A percentile compares a stretch with the other conserved stretches of the same genome.
These are phyloP conservation scores for Ceratobasidium sp. DNA, from an alignment of 1,284 basidiomycete genomes.

Conservation along the genomic window DNA sequence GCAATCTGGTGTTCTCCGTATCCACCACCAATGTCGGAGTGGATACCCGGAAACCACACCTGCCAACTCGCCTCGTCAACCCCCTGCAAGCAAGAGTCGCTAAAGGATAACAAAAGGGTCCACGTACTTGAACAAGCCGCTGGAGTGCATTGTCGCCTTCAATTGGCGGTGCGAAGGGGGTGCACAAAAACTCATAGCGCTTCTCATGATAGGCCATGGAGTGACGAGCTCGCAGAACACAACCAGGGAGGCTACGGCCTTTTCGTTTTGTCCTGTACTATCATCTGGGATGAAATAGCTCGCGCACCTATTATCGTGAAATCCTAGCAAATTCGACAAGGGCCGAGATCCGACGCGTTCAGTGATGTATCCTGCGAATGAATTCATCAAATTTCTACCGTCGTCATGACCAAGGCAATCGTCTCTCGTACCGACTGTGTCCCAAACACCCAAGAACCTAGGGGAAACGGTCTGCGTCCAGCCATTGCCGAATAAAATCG, in stretches of 20 bases:
- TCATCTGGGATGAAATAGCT: too few relatives aligned
- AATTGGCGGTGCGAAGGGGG: neutral
- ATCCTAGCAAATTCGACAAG: neutral
- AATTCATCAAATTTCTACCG: neutral
- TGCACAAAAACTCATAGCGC: slow-evolving; percentile 13
- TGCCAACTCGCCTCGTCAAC: neutral
- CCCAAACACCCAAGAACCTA: slow-evolving; percentile 30
- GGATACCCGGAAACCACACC: slow-evolving; percentile 44
- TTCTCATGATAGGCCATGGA: slow-evolving; percentile 45
- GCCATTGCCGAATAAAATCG: neutral
- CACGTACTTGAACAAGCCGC: slow-evolving; percentile 14
- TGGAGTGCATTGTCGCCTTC: neutral
- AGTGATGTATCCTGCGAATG: neutral
- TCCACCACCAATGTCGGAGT: slow-evolving; percentile 46
- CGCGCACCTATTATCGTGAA: slow-evolving; percentile 5
- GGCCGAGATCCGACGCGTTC: neutral
- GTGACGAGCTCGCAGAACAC: slow-evolving; percentile 40
- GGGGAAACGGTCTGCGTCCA: neutral
- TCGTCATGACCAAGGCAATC: neutral
- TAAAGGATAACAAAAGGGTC: neutral
- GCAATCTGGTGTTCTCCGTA: slow-evolving; percentile 42
- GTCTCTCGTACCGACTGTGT: slow-evolving; percentile 22
- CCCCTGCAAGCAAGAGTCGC: neutral
- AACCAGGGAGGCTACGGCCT: slow-evolving; percentile 14
- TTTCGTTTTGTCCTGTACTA: neutral